Evolutionary conservation across 177 flowering plant species (phyloP).

Genomic region (Vitis hybrid): DNA sequence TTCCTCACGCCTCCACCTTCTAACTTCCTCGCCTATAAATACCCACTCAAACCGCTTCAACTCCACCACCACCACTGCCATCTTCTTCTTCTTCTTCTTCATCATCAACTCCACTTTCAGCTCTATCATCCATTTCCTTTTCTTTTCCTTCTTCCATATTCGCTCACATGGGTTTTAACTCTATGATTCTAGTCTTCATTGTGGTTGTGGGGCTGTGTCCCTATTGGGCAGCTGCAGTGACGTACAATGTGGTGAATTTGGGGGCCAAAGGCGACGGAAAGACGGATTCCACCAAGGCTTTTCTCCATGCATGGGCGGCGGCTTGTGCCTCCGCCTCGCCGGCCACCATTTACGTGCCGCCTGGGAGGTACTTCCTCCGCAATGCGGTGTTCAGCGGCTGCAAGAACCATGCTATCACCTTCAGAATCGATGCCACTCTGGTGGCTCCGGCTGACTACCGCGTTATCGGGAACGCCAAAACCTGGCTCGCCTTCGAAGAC

Average conservation of each 20-base stretch:
- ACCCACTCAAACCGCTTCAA: slow-evolving; percentile 21
- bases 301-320: slow-evolving; percentile 43
- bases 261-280: slow-evolving; percentile 56
- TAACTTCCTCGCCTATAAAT: slow-evolving; percentile 13
- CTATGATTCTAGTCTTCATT: too few species aligned
- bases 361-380: slow-evolving; percentile 34
- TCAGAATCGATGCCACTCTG: slow-evolving; percentile 54
- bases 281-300: slow-evolving; percentile 44
- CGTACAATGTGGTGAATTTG: slow-evolving; percentile 29
- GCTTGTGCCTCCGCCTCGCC: slow-evolving; percentile 43
- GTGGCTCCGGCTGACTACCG: slow-evolving; percentile 49
- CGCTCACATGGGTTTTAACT: too few species aligned
- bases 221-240: slow-evolving; percentile 13
- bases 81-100: too few species aligned
- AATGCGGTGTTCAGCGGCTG: slow-evolving; percentile 40
- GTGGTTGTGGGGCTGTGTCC: neutral
- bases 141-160: neutral
- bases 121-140: neutral
- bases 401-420: slow-evolving; percentile 27
- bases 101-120: too few species aligned
- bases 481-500: slow-evolving; percentile 44
- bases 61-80: slow-evolving; percentile 4
- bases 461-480: slow-evolving; percentile 26
- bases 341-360: slow-evolving; percentile 42
- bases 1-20: too few species aligned